Evolutionary conservation across 108 stramenopile species (phyloP).

Genomic region (Nitzschia inconspicua): DNA sequence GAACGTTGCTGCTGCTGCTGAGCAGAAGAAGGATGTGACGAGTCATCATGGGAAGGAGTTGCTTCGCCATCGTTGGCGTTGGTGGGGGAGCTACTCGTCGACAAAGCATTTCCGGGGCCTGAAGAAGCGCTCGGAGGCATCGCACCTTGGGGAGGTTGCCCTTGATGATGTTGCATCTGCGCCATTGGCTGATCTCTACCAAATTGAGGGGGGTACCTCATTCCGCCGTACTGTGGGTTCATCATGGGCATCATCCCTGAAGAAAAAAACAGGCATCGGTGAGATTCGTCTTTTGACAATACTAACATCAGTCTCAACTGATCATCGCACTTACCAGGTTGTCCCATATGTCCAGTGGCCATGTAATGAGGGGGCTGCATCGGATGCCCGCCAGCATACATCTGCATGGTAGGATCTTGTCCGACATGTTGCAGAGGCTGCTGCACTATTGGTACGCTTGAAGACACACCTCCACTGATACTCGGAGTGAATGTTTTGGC

Average conservation of each 20-base stretch:
- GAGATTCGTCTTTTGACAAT: background rate
- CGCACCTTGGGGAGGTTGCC: conserved; percentile 28
- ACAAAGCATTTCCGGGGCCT: conserved; percentile 18
- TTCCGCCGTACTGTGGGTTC: conserved; percentile 50
- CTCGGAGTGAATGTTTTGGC: conserved; percentile 82
- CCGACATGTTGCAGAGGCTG: conserved; percentile 14
- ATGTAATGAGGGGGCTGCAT: conserved; percentile 47
- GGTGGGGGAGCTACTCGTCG: conserved; percentile 10
- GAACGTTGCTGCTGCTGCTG: conserved; percentile 23
- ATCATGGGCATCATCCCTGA: conserved; percentile 79
- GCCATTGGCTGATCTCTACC: conserved; percentile 43
- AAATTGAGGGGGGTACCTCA: conserved; percentile 44
- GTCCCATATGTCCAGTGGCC: conserved; percentile 27
- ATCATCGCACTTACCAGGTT: conserved; percentile 37
- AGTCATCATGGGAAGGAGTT: conserved; percentile 4
- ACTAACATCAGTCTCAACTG: background rate
- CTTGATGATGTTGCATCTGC: conserved; percentile 36
- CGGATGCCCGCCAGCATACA: conserved; percentile 29
- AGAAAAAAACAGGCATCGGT: background rate
- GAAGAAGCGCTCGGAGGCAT: conserved; percentile 9
- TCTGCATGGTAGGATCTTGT: conserved; percentile 23
- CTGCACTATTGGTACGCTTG: conserved; percentile 26
- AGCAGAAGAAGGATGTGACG: conserved; percentile 28
- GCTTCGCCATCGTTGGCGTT: background rate
- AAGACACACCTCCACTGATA: conserved; percentile 14